Conservation (phyloP, 148 eudicot genomes). For the Gaultheria prostrata region DNA sequence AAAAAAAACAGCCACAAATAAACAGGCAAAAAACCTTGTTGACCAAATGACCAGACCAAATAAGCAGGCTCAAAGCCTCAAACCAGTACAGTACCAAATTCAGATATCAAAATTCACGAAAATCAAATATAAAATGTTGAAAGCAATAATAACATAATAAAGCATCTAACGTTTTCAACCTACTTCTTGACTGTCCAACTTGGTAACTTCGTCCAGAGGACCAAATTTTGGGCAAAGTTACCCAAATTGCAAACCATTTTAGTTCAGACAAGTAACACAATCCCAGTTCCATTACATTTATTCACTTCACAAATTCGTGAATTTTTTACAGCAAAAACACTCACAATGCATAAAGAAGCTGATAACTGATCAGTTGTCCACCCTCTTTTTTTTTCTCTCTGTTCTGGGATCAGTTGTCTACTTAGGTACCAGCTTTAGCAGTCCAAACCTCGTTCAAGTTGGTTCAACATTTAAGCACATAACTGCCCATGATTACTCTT, state of each 20-base stretch:
- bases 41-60: neutral
- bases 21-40: neutral
- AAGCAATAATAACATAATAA: no score
- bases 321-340: neutral
- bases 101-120: neutral
- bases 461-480: neutral
- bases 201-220: neutral
- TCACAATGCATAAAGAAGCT: neutral
- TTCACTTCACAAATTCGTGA: neutral
- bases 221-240: neutral
- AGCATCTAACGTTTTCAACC: no score
- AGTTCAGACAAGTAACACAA: neutral
- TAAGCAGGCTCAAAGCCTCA: neutral
- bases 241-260: neutral
- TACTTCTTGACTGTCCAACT: neutral
- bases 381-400: no score
- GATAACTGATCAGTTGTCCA: neutral
- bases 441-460: neutral
- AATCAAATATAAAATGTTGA: no score
- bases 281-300: neutral
- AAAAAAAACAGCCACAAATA: neutral
- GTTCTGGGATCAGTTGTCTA: neutral
- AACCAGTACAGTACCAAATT: neutral
- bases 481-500: neutral
- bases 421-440: neutral